Base-by-base conservation (phyloP, 148 eudicot species). In the Polygonum maritimum region DNA sequence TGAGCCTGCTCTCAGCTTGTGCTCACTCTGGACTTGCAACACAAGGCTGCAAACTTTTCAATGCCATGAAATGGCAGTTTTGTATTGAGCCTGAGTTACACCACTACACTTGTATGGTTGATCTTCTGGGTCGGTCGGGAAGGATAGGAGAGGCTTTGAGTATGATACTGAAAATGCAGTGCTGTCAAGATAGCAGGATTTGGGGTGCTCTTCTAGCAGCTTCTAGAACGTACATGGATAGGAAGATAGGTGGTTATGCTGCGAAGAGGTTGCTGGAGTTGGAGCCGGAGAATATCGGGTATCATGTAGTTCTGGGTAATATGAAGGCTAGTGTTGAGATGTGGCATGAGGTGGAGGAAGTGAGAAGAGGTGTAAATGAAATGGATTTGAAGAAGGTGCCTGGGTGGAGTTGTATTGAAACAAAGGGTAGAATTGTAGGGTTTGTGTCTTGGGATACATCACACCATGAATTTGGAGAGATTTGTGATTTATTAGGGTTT, bases 341-440 rank as follows among this genome's bases (percentile, higher is more conserved):
- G 54, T 86, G 89, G 91, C 70, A 22, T 70, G 86, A 79, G 40
- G 88, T 86, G 35, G 87, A 87, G 82, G 76, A 77, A 35, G 39
- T 80, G 26, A 81, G 86, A 69, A 78, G 74, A 39, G 18, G 9
- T 7, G 80, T 85, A 71, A 35, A 62, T 40, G 82, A 58, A 38
- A 76, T 51, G 49, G 76, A 81, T 85, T 70, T 82, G 70, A 63
- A 75, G 35, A 89, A 89, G 77, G 9, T 48, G 21, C 93, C 91
- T 3, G 93, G 91, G 19, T 89, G 93, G 91, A 88, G 91, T 76
- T 80, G 82, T 75, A 47, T 86, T 58, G 91, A 89, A 84, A 77
- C 75, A 19, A 73, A 77, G 51, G 83, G 87, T 76, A 55, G 31
- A 51, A 16, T 86, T 76, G 80, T 82, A 73, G 86, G 87, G 12